phyloP scores from a whole-genome alignment of 331 rosid genomes.

The Rhamnella rubrinervis region DNA sequence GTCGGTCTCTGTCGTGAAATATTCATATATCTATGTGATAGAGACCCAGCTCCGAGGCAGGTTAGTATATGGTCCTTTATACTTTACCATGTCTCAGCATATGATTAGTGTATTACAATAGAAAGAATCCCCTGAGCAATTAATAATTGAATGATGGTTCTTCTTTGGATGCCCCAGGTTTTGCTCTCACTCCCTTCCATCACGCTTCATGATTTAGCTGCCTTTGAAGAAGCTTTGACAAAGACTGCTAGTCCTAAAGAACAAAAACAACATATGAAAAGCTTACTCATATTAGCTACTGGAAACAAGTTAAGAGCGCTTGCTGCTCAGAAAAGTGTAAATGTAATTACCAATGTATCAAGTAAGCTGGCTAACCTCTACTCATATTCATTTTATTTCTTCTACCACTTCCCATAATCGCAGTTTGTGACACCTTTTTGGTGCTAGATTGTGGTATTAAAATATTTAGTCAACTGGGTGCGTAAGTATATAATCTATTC shows the following conservation, averaged over 20 bases:
- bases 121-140: conserved; percentile 7
- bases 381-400: conserved; percentile 1
- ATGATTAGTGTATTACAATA: conserved; percentile 8
- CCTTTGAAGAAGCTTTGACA: conserved; percentile 85
- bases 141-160: conserved; percentile 6
- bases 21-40: conserved; percentile 68
- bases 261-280: conserved; percentile 86
- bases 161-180: conserved; percentile 41
- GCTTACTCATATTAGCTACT: conserved; percentile 76
- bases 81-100: conserved; percentile 1
- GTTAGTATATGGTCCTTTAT: conserved; percentile 39
- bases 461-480: not conserved
- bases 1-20: conserved; percentile 90
- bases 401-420: conserved; percentile 1
- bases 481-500: no score
- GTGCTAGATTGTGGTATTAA: not conserved
- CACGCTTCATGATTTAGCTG: conserved; percentile 65
- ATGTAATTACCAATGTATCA: conserved; percentile 86
- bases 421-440: not conserved
- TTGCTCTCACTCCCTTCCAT: conserved; percentile 80
- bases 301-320: conserved; percentile 93
- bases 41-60: conserved; percentile 94
- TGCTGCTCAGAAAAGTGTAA: conserved; percentile 81
- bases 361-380: conserved; percentile 47
- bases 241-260: conserved; percentile 92